Base-by-base conservation (phyloP, 805 yeast genomes). In the Sugiyamaella mastotermitis region DNA sequence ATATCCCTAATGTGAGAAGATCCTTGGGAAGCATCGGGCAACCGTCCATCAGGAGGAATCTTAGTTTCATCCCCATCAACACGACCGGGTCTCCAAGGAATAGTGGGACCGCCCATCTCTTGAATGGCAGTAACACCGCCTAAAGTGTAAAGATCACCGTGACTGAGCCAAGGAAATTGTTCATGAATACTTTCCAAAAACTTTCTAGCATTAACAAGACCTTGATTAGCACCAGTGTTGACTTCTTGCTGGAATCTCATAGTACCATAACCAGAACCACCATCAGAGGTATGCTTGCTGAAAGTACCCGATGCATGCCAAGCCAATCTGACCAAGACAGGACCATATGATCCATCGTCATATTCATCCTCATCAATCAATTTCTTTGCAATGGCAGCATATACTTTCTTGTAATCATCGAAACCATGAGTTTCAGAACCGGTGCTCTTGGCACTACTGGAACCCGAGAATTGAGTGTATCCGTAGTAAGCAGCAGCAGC, bases 261-360 rank as follows among this genome's bases (percentile, higher is more conserved):
- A 10, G 87, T 79, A 33, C 85, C 86, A 31, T 86, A 85, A 50
- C 69, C 77, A 1, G 84, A 76, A 55, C 70, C 70, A 15, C 62
- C 62, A 3, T 72, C 50, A 26, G 64, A 55, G n/a, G 57, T 64
- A 11, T 49, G 46, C 46, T 64, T 63, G 48, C 80, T 80, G 56
- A 65, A 83, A n/a, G 87, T 80, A n/a, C 88, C 92, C 47, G 83
- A 74, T 27, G 78, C 68, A 54, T 83, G 92, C 92, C 92, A 83
- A 17, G 92, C 79, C 34, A 83, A 67, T 52, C 92, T 71, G 14
- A 83, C 74, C 31, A 83, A 61, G 16, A 78, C 73, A 4, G 94
- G 94, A 1, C 84, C 92, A 45, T 77, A 70, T 3, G 78, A 74
- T 15, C 83, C 80, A 47, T 77, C 80, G 50, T 81, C 88, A 54